Conservation (phyloP, 1,284 basidiomycete species). For the Fistulina hepatica region DNA sequence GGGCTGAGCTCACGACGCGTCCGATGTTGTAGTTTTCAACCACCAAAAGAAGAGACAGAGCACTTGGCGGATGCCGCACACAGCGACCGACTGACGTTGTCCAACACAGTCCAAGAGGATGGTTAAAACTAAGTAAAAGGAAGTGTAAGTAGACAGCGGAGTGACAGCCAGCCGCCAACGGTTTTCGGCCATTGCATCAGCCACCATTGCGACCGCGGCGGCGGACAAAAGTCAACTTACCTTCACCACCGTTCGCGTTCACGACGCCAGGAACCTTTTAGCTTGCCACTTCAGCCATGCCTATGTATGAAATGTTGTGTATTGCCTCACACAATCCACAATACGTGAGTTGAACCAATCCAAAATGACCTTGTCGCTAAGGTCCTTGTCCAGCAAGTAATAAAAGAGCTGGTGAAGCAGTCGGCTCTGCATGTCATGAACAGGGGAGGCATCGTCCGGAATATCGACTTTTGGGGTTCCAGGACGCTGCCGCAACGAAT, state of each 20-base stretch:
- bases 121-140: no score
- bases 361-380: neutral
- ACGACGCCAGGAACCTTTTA: neutral
- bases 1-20: no score
- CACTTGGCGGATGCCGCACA: no score
- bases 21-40: no score
- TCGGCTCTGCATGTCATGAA: slow-evolving; percentile 68
- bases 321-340: slow-evolving; percentile 62
- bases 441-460: slow-evolving; percentile 71
- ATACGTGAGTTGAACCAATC: slow-evolving; percentile 41
- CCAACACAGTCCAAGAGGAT: no score
- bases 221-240: no score
- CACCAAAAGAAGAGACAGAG: no score
- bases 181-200: neutral
- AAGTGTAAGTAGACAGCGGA: neutral
- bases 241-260: neutral
- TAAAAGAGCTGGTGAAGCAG: slow-evolving; percentile 66
- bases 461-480: slow-evolving; percentile 68
- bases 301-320: slow-evolving; percentile 73
- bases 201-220: neutral
- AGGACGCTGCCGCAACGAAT: slow-evolving; percentile 67
- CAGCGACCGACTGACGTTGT: no score
- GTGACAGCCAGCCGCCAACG: neutral
- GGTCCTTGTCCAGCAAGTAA: slow-evolving; percentile 42
- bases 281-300: slow-evolving; percentile 38